Percentiles rank a stretch among this genome's conserved stretches.
Evolutionary conservation across 2,329 filamentous ascomycete genomes (phyloP).

Genomic region (Hortaea werneckii): DNA sequence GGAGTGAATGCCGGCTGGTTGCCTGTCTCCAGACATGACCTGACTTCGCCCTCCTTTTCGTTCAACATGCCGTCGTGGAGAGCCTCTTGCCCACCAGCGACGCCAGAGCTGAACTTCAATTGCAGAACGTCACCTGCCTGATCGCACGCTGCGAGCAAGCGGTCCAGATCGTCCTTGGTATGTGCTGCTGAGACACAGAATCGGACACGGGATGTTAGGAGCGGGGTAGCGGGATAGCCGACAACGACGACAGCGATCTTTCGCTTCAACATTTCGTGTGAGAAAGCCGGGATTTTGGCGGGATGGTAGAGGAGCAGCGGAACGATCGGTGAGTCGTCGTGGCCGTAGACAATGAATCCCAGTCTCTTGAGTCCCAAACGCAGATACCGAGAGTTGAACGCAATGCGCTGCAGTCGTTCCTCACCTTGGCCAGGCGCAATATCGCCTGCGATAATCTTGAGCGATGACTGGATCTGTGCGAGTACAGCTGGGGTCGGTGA

Average conservation of each 20-base stretch:
- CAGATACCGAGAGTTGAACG: conserved; percentile 98
- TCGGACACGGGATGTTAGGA: conserved; percentile 86
- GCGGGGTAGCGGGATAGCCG: conserved; percentile 88
- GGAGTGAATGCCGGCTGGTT: conserved; percentile 43
- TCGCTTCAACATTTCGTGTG: conserved; percentile 93
- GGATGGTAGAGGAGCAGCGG: conserved; percentile 92
- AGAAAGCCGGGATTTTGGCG: conserved; percentile 98
- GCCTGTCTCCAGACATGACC: conserved; percentile 43
- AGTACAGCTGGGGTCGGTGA: conserved; percentile 78
- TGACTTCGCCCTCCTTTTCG: conserved; percentile 59
- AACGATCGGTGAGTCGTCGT: conserved; percentile 96
- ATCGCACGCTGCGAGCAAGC: conserved; percentile 78
- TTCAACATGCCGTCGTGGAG: conserved; percentile 60
- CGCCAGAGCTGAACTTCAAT: conserved; percentile 92
- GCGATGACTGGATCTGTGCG: conserved; percentile 77
- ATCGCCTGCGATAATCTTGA: conserved; percentile 83
- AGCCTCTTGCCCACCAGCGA: conserved; percentile 76
- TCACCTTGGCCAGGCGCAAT: conserved; percentile 83
- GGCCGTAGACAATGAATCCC: conserved; percentile 91
- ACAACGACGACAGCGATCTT: conserved; percentile 98
- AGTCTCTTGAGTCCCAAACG: conserved; percentile 92
- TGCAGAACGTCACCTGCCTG: conserved; percentile 87
- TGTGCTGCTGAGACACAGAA: conserved; percentile 95
- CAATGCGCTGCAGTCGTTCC: conserved; percentile 87
- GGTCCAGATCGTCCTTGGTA: conserved; percentile 96